Conservation (phyloP, 352 stramenopile species). For the Peronospora farinosa region DNA sequence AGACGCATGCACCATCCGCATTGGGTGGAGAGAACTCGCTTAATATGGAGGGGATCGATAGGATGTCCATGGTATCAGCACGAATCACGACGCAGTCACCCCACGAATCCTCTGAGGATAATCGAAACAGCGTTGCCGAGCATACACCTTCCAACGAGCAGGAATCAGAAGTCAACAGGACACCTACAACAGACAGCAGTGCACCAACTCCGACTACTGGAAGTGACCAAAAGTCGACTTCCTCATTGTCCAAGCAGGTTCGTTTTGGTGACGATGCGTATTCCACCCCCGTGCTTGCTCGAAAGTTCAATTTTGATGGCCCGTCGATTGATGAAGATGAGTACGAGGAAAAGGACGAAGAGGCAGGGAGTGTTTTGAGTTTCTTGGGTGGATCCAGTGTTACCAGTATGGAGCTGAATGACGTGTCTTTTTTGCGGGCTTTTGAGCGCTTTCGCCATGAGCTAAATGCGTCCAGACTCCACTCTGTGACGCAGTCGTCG, state of each 20-base stretch:
- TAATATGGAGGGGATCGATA: neutral
- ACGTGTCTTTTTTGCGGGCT: constrained; percentile 45
- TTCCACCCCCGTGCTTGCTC: constrained; percentile 48
- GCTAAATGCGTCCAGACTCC: constrained; percentile 17
- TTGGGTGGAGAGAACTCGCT: constrained; percentile 12
- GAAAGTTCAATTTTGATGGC: constrained; percentile 58
- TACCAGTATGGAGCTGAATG: constrained; percentile 46
- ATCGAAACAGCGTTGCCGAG: neutral
- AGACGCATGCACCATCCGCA: constrained; percentile 26
- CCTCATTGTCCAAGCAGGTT: constrained; percentile 43
- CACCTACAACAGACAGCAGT: constrained; percentile 24
- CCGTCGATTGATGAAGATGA: constrained; percentile 47
- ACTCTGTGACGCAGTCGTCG: constrained; percentile 5
- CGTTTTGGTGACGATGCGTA: constrained; percentile 45
- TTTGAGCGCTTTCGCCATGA: constrained; percentile 44
- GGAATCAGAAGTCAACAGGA: constrained; percentile 8
- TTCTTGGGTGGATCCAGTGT: constrained; percentile 51
- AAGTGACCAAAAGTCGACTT: constrained; percentile 40
- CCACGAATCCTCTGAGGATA: constrained; percentile 4
- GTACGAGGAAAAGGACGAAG: constrained; percentile 24
- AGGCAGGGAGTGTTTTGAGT: constrained; percentile 35
- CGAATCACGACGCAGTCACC: neutral
- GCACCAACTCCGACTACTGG: constrained; percentile 40
- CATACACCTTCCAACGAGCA: neutral
- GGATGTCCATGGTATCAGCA: constrained; percentile 1